Evolutionary conservation across 441 rosid species (phyloP).

Genomic region (Adansonia rubrostipa): DNA sequence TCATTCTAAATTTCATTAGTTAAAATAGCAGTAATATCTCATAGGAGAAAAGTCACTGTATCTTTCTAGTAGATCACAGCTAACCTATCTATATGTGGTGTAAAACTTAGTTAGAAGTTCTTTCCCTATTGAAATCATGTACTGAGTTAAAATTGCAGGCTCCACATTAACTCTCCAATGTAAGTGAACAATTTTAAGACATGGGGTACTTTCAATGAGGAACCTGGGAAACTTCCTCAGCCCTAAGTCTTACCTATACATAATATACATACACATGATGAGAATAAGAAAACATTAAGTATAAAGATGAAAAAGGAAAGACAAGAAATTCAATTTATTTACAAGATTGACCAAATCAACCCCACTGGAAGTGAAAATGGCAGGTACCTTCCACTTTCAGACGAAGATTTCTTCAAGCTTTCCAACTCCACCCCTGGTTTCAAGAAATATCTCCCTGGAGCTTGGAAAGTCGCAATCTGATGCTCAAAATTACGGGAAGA

Average conservation of each 20-base stretch:
- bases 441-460: constrained; percentile 79
- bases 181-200: neutral
- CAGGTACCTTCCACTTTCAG: constrained; percentile 80
- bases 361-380: constrained; percentile 25
- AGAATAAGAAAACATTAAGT: neutral
- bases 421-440: constrained; percentile 71
- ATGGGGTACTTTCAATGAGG: neutral
- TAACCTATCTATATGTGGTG: neutral
- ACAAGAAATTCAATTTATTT: neutral
- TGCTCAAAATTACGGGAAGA: constrained; percentile 45
- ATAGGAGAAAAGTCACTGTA: neutral
- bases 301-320: constrained; percentile 15
- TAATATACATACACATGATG: too few species aligned
- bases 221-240: neutral
- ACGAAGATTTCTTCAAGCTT: constrained; percentile 61
- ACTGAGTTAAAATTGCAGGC: neutral
- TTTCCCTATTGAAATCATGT: neutral
- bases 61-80: constrained; percentile 7
- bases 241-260: too few species aligned
- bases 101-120: neutral
- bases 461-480: constrained; percentile 86
- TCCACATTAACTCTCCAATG: neutral
- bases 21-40: neutral
- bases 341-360: constrained; percentile 21
- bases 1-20: neutral